Conservation (phyloP, 2,329 filamentous ascomycete genomes). For the Nothophaeocryptopus gaeumannii region DNA sequence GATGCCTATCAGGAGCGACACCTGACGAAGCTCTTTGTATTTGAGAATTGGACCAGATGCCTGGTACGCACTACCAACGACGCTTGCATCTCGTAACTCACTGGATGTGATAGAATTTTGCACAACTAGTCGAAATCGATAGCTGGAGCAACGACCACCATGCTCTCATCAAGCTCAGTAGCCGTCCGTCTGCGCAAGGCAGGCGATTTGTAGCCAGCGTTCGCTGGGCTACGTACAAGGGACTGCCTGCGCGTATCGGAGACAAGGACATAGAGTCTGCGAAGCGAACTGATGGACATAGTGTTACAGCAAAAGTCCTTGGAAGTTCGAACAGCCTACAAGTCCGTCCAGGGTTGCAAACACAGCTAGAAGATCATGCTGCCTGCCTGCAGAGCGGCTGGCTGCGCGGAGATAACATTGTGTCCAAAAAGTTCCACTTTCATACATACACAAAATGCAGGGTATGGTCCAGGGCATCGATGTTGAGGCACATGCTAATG, state of each 20-base stretch:
- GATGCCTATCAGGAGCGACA: neutral
- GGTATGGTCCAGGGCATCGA: neutral
- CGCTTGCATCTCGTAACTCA: neutral
- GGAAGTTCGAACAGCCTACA: no score
- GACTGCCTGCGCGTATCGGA: neutral
- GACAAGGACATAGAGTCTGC: neutral
- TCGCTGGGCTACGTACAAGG: neutral
- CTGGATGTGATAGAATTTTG: neutral
- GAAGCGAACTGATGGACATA: neutral
- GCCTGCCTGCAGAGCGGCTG: neutral
- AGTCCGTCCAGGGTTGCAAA: neutral
- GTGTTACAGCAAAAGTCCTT: neutral
- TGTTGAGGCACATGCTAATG: neutral
- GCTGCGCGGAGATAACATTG: neutral
- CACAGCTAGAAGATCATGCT: neutral
- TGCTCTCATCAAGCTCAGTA: neutral
- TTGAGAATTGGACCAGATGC: neutral
- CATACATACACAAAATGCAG: neutral
- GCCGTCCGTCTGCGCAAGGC: no score
- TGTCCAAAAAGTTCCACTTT: neutral
- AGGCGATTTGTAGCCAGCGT: neutral
- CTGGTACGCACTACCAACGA: neutral
- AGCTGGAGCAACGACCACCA: conserved; percentile 1
- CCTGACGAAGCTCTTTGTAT: neutral
- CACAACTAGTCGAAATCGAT: neutral